These are phyloP conservation scores for Spatholobus suberectus DNA, from an alignment of 306 rosid species.

Conservation along the genomic window DNA sequence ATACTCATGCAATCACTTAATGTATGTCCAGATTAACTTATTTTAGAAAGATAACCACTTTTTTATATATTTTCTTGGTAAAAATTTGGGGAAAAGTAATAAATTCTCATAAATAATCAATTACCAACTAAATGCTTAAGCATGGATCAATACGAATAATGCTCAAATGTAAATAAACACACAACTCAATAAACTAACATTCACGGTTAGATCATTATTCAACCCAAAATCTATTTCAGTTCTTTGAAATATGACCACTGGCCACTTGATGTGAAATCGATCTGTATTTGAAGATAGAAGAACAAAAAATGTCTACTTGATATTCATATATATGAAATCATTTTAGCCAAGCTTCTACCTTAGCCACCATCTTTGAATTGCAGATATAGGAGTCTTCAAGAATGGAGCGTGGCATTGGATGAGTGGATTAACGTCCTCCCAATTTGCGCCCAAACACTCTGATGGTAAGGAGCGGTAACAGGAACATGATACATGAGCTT, in stretches of 20 bases:
- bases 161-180: slow-evolving; percentile 6
- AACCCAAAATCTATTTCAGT: slow-evolving; percentile 38
- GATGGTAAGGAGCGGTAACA: slow-evolving; percentile 82
- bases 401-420: slow-evolving; percentile 71
- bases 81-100: neutral
- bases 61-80: neutral
- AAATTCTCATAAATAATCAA: neutral
- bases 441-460: slow-evolving; percentile 81
- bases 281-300: slow-evolving; percentile 12
- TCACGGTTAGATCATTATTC: slow-evolving; percentile 38
- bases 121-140: neutral
- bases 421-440: slow-evolving; percentile 68
- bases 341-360: slow-evolving; percentile 56
- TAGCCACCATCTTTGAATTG: slow-evolving; percentile 93
- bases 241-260: slow-evolving; percentile 19
- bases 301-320: slow-evolving; percentile 38
- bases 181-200: neutral
- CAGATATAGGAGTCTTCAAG: slow-evolving; percentile 72
- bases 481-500: slow-evolving; percentile 97
- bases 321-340: slow-evolving; percentile 34
- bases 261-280: slow-evolving; percentile 34
- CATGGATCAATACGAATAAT: neutral
- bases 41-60: neutral
- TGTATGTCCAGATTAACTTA: neutral
- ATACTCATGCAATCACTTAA: neutral